Percentiles rank a stretch among this genome's conserved stretches.
Evolutionary conservation across 768 basidiomycete genomes (phyloP).

Genomic region (Pleurotus eryngii): DNA sequence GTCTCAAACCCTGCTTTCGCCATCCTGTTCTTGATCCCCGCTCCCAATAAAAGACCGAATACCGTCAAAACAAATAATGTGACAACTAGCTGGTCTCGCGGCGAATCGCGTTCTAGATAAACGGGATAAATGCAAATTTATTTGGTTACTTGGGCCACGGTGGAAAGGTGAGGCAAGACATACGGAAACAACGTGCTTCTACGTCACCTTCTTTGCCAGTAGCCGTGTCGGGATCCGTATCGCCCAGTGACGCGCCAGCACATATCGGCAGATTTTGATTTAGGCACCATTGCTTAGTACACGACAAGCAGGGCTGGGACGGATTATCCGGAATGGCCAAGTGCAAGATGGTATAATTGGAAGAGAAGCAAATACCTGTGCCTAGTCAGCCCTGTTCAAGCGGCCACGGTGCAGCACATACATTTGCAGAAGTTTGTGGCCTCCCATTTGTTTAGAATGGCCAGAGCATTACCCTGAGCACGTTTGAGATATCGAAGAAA

Average conservation of each 20-base stretch:
- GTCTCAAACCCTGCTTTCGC: conserved; percentile 70
- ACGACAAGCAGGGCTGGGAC: conserved; percentile 86
- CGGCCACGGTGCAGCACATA: conserved; percentile 23
- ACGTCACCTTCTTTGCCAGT: conserved; percentile 96
- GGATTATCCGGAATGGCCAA: conserved; percentile 80
- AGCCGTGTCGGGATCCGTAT: conserved; percentile 87
- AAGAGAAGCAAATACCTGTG: conserved; percentile 85
- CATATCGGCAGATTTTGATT: conserved; percentile 89
- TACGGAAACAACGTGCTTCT: conserved; percentile 94
- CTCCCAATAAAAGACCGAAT: conserved; percentile 79
- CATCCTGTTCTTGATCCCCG: conserved; percentile 82
- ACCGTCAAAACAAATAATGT: conserved; percentile 87
- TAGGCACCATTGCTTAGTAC: conserved; percentile 94
- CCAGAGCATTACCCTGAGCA: conserved; percentile 29
- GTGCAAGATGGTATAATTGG: conserved; percentile 83
- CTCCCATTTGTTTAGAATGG: conserved; percentile 72
- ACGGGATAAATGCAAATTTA: neutral
- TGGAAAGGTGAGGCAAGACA: conserved; percentile 29
- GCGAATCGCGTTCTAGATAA: conserved; percentile 82
- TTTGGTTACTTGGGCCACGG: neutral
- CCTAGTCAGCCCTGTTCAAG: conserved; percentile 1
- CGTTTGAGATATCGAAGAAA: too few relatives aligned
- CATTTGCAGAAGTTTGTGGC: conserved; percentile 93
- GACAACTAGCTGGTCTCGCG: conserved; percentile 91
- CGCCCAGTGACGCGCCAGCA: conserved; percentile 75